These are phyloP conservation scores for Geranium incanum DNA, from an alignment of 441 rosid species.

Conservation along the genomic window DNA sequence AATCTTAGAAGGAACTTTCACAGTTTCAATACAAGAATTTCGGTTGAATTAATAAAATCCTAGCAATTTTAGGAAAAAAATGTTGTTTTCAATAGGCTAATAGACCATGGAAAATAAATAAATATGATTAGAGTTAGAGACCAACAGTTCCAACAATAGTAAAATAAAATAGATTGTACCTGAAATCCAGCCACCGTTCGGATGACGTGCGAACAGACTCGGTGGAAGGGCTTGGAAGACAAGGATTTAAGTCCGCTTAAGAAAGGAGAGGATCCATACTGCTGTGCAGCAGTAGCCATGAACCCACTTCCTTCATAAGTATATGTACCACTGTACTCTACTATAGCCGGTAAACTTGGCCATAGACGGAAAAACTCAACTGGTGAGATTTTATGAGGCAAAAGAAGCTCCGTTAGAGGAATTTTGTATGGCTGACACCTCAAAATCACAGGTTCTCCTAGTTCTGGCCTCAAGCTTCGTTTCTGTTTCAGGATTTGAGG, in stretches of 20 bases:
- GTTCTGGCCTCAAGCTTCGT: conserved; percentile 76
- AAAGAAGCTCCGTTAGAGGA: conserved; percentile 88
- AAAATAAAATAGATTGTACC: conserved; percentile 36
- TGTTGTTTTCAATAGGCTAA: not conserved
- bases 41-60: not conserved
- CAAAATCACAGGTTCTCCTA: conserved; percentile 91
- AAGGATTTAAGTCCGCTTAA: conserved; percentile 83
- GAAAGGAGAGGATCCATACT: conserved; percentile 93
- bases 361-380: conserved; percentile 96
- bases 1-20: not conserved
- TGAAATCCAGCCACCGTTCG: conserved; percentile 96
- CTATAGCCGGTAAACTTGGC: conserved; percentile 96
- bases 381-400: conserved; percentile 92
- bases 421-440: conserved; percentile 97
- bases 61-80: not conserved
- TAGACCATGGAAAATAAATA: not conserved
- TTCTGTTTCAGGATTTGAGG: conserved; percentile 72
- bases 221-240: conserved; percentile 89
- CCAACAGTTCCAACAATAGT: not conserved
- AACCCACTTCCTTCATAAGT: conserved; percentile 94
- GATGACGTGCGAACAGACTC: conserved; percentile 88
- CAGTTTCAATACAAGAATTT: not conserved
- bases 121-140: not conserved
- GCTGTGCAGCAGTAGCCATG: conserved; percentile 98
- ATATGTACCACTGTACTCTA: conserved; percentile 82